Evolutionary conservation across 2,329 filamentous ascomycete species (phyloP).

Genomic region (Fusarium stilboides): DNA sequence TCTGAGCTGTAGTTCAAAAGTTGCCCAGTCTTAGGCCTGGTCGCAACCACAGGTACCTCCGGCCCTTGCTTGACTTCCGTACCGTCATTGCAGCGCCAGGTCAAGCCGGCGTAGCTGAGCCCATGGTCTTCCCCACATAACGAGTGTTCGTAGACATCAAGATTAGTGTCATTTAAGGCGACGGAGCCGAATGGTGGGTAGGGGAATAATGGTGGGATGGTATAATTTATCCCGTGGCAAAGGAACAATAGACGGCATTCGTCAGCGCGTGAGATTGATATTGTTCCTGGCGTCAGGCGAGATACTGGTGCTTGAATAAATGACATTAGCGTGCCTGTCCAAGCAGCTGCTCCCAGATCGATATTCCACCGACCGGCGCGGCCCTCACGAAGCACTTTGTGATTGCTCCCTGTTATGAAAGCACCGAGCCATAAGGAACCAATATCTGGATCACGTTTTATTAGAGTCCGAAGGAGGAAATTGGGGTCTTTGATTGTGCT

Average conservation of each 20-base stretch:
- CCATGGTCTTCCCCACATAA: slow-evolving; percentile 14
- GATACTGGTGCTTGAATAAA: slow-evolving; percentile 34
- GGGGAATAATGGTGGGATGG: slow-evolving; percentile 32
- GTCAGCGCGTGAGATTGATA: slow-evolving; percentile 36
- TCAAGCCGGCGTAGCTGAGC: slow-evolving; percentile 12
- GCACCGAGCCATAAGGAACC: slow-evolving; percentile 42
- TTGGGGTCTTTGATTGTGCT: slow-evolving; percentile 18
- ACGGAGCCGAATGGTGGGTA: slow-evolving; percentile 39
- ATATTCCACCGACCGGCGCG: slow-evolving; percentile 32
- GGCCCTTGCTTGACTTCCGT: neutral
- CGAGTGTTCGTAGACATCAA: slow-evolving; percentile 39
- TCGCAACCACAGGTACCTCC: accelerated
- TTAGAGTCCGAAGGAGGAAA: slow-evolving; percentile 27
- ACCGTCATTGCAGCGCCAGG: slow-evolving; percentile 19
- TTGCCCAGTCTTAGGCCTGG: slow-evolving; percentile 4
- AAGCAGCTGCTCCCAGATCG: slow-evolving; percentile 35
- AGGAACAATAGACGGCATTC: slow-evolving; percentile 42
- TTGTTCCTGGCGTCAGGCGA: accelerated
- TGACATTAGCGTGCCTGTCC: slow-evolving; percentile 33
- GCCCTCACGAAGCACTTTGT: slow-evolving; percentile 10
- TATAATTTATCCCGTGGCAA: slow-evolving; percentile 23
- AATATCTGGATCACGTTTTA: slow-evolving; percentile 35
- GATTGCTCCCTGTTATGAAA: slow-evolving; percentile 34
- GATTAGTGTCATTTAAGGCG: slow-evolving; percentile 27
- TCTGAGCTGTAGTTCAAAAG: neutral